phyloP scores from a whole-genome alignment of 495 filamentous ascomycete species.

The Amorphotheca resinae region DNA sequence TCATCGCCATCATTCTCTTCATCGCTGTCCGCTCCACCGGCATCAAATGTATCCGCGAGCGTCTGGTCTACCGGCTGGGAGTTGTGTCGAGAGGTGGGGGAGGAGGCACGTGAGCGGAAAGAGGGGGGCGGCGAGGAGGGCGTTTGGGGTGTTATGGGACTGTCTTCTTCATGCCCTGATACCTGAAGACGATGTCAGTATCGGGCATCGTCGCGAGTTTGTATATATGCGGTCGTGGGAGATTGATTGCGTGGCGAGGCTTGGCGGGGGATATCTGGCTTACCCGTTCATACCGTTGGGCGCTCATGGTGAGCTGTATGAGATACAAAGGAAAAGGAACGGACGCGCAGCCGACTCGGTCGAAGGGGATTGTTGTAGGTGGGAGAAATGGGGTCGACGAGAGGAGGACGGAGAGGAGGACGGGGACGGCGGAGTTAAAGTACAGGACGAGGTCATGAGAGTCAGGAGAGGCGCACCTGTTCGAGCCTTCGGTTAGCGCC shows the following conservation, averaged over 20 bases:
- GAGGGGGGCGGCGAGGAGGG: constrained; percentile 88
- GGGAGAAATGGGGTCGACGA: not conserved
- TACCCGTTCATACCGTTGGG: constrained; percentile 82
- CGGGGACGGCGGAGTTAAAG: not conserved
- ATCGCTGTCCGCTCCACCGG: constrained; percentile 57
- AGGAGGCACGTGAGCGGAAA: constrained; percentile 76
- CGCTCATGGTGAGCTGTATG: constrained; percentile 40
- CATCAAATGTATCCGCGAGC: constrained; percentile 83
- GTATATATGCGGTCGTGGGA: not conserved
- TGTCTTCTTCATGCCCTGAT: constrained; percentile 27
- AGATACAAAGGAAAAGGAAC: constrained; percentile 17
- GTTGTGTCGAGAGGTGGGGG: constrained; percentile 28
- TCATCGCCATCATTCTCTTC: constrained; percentile 67
- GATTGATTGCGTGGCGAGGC: constrained; percentile 18
- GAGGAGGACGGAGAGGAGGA: not conserved
- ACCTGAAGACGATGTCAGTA: constrained; percentile 30
- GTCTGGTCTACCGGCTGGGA: constrained; percentile 56
- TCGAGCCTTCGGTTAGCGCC: too few relatives aligned
- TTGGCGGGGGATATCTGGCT: constrained; percentile 25
- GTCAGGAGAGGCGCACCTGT: too few relatives aligned
- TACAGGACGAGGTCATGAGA: too few relatives aligned
- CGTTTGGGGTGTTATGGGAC: constrained; percentile 31
- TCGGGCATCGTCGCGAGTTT: not conserved
- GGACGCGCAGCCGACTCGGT: constrained; percentile 15
- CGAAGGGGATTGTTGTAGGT: constrained; percentile 12